Base-by-base conservation (phyloP, 352 stramenopile genomes). In the Pythium rishiriense region DNA sequence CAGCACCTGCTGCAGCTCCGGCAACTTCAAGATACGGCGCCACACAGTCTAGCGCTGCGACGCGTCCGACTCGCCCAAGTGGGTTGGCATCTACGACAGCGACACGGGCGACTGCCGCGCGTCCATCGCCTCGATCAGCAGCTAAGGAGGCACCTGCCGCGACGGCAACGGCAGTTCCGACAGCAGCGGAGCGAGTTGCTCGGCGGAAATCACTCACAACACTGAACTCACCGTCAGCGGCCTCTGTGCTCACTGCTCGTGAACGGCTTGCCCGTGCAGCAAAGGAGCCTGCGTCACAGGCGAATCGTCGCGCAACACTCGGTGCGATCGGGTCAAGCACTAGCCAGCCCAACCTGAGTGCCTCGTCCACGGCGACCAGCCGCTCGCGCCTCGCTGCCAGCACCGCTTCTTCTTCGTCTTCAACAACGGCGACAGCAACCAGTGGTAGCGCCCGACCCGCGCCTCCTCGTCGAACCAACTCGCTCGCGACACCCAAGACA, bases 141-240 rank as follows among this genome's bases (percentile, higher is more conserved):
- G 26, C 46, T 10, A 68, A 68, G 28, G 61, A 63, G 26, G 43
- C 60, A 2, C 15, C 54, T 1, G 41, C 24, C 3, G 21, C 50
- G 51, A 39, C 39, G 11, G 24, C 53, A 33, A 19, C 59, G 14
- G 8, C 41, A 24, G 41, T 52, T 22, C 51, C 45, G 1, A 55
- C 57, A 9, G 12, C 50, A 11, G 50, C 52, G 7, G 73, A 79
- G 1, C 66, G 63, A 15, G 62, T 79, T 19, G 29, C 52, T 1
- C 58, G 65, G 21, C 59, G 66, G 0, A 66, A 69, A 19, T 73
- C 66, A 43, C 66, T 73, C 64, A 58, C 67, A 57, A 53, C 63
- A 46, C 45, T 73, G 29, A 59, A 62, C 29, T 69, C 61, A 12
- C 45, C 55, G 29, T 54, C 60, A 7, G 37, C 66, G 8, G 55